Conservation (phyloP, 1,284 basidiomycete genomes). For the Microbotryum silenes-acaulis region DNA sequence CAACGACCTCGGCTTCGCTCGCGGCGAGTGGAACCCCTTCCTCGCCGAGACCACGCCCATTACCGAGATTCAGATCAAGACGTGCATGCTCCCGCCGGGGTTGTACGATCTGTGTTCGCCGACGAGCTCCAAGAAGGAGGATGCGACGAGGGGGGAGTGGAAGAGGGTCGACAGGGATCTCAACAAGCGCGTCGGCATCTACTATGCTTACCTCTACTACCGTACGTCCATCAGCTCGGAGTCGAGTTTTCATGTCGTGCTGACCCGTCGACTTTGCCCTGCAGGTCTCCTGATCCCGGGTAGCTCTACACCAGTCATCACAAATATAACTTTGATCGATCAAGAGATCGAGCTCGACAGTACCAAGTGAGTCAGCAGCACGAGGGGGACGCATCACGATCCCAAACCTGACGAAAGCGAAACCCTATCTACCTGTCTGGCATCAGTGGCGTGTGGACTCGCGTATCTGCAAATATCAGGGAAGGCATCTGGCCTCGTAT, state of each 20-base stretch:
- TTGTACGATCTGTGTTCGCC: conserved; percentile 34
- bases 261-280: background rate
- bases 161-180: conserved; percentile 32
- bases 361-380: too few relatives aligned
- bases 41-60: conserved; percentile 22
- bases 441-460: conserved; percentile 16
- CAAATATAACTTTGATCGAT: conserved; percentile 17
- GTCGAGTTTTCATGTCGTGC: background rate
- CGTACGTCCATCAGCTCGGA: conserved; percentile 6
- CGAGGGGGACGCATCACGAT: too few relatives aligned
- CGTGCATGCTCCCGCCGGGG: conserved; percentile 31
- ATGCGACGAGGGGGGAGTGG: conserved; percentile 32
- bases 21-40: conserved; percentile 13
- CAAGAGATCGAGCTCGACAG: conserved; percentile 1
- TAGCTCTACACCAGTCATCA: conserved; percentile 17
- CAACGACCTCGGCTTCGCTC: background rate
- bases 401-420: background rate
- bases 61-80: conserved; percentile 31
- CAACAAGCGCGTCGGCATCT: conserved; percentile 26
- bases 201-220: conserved; percentile 29
- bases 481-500: conserved; percentile 31
- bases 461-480: conserved; percentile 23
- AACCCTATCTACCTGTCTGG: background rate
- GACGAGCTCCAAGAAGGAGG: conserved; percentile 20
- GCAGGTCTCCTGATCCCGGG: conserved; percentile 26